Base-by-base conservation (phyloP, 306 rosid species). In the Cajanus cajan region DNA sequence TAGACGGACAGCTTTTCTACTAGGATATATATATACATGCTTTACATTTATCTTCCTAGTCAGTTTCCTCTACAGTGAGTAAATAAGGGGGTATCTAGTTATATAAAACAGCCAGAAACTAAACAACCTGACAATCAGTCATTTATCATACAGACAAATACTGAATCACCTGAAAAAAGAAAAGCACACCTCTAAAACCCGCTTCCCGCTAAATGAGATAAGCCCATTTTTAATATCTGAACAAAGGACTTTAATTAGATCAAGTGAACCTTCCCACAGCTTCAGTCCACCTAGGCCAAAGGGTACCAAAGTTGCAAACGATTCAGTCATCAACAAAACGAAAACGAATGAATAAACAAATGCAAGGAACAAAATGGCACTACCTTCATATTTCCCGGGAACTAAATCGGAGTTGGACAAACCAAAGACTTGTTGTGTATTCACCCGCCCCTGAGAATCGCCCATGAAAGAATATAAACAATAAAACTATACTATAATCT, bases 251-350 rank as follows among this genome's bases (percentile, higher is more conserved):
- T 88, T 93, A 75, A 91, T 87, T 22, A 93, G 88, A 86, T 95
- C 98, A 75, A 89, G 83, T 48, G 97, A 90, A 77, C 97, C 98
- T 85, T 91, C 97, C 98, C 99, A 95, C 75, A 91, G 80, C 92
- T 95, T 93, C 73, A 95, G 80, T 12, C 97, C 98, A 34, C 98
- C 98, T 95, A 64, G 36, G 4, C 44, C 68, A 72, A 45, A 64
- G 79, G 7, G 36, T 77, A 82, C 64, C 64, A 44, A 71, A 44
- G 47, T 19, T 67, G 28, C 62, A 68, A 73, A 36, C 16, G 1
- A n/a, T 34, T 71, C 34, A 39, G 31, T 25, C 33, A 63, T 28
- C 44, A 67, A 57, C 24, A 48, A 71, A n/a, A 64, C 2, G 19
- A 6, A 2, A 61, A 40, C 5, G 36, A 76, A 61, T 4, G 58